Percentiles rank a stretch among this genome's conserved stretches.
Conservation (phyloP, 805 yeast species). For the Grigorovia humatica region DNA sequence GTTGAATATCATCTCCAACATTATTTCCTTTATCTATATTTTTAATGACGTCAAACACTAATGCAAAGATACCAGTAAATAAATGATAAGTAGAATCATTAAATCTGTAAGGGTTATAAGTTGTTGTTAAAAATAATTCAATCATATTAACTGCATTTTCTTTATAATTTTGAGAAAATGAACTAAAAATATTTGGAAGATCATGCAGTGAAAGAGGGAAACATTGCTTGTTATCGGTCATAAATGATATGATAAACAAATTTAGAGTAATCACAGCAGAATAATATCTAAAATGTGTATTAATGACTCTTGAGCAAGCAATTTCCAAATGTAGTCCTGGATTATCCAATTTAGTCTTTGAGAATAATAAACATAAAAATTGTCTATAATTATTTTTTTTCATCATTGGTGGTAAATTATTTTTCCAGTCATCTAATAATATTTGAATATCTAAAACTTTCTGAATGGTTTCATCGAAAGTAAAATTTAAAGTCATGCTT, state of each 20-base stretch:
- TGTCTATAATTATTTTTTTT: constrained; percentile 14
- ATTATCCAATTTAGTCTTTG: constrained; percentile 10
- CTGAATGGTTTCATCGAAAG: constrained; percentile 19
- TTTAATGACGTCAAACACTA: constrained; percentile 14
- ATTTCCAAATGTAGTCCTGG: constrained; percentile 14
- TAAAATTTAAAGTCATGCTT: constrained; percentile 8
- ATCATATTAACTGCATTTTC: constrained; percentile 12
- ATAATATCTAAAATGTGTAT: constrained; percentile 17
- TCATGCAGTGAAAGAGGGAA: constrained; percentile 7
- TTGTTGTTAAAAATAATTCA: constrained; percentile 11
- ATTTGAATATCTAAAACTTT: constrained; percentile 10
- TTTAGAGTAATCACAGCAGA: constrained; percentile 12
- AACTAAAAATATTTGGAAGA: constrained; percentile 5
- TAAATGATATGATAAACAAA: constrained; percentile 14
- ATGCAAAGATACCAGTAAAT: constrained; percentile 15
- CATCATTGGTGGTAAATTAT: constrained; percentile 16
- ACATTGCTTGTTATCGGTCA: constrained; percentile 14
- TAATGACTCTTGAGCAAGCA: constrained; percentile 15
- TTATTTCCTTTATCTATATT: constrained; percentile 12
- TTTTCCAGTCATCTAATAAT: constrained; percentile 16
- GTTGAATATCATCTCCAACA: constrained; percentile 6
- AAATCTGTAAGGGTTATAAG: constrained; percentile 15
- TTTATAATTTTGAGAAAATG: constrained; percentile 8
- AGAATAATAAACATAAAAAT: constrained; percentile 13
- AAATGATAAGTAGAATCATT: constrained; percentile 17